Base-by-base conservation (phyloP, 78 protist genomes). In the Dictyostelium intermedium region DNA sequence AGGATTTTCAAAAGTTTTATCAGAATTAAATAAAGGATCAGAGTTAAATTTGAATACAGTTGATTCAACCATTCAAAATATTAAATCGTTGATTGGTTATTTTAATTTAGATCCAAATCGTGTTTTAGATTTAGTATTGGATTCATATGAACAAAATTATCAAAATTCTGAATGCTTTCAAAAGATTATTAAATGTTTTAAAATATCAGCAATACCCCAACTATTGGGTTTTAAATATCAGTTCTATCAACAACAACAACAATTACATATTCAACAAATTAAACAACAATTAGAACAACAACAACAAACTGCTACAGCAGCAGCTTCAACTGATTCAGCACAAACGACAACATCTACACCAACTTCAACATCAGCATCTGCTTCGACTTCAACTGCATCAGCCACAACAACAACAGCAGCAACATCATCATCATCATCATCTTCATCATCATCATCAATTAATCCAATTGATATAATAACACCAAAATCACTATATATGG, bases 41-140 rank as follows among this genome's bases (percentile, higher is more conserved):
- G 39, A 11, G n/a, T 77, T 84, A 35, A 89, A 85, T 85, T 69
- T 43, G 34, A 5, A 10, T 43, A 69, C 91, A 27, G 50, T 91
- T 1, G 95, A 91, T 30, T 14, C 56, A 5, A 77, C 78, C 11
- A 91, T 91, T 5, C 39, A 82, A 34, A 91, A 91, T 63, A 84
- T 91, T 7, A 81, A 70, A 41, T 35, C 95, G 41, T 78, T 91
- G 86, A 81, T 91, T 77, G 98, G 97, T 25, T 86, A 92, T 69
- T 97, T 97, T 74, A 89, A 91, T 61, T 96, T 97, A 63, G 98
- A 97, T 82, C 98, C 98, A 23, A 97, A 95, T 87, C 87, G 98
- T 14, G 98, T 97, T 32, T 69, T 91, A 37, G 97, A 95, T 82
- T 20, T 97, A 14, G 92, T 97, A 4, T 91, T 97, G 80, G 96